Evolutionary conservation across 805 yeast genomes (phyloP), one percentile per base, ranked within the genome.

Genomic region (Komagataella mondaviorum): DNA sequence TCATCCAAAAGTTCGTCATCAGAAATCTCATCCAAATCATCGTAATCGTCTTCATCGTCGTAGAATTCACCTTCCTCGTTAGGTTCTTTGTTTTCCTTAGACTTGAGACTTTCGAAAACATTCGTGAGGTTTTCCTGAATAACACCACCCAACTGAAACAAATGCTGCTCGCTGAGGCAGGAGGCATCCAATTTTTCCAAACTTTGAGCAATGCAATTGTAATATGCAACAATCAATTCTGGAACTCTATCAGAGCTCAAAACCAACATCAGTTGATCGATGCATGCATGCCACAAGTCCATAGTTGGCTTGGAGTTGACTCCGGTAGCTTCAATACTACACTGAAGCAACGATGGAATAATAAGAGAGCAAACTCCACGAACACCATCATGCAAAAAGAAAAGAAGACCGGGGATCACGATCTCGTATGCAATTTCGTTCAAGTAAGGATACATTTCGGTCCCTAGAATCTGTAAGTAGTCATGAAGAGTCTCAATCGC

Each of bases 1-100:
- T 91, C 96, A 59, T 88, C 95, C 50, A 89, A 68, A 48, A 93
- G 70, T 61, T 90, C 96, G 62, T 89, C 97, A 64, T 93, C 98
- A 1, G 93, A 83, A 58, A 74, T 79, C 59, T 85, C 95, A 53
- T 81, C 88, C 39, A 30, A 30, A 30, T 30, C 39, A 30, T 30
- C 39, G 39, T 30, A 30, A 30, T 30, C 39, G 39, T 30, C 39
- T 30, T 30, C 39, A 30, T 30, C 39, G 14, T 30, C 39, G 14
- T 30, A 30, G n/a, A 30, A 30, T 52, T 90, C 97, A 52, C 83
- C 89, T 51, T 80, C 86, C 53, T 85, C 95, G 5, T 82, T 71
- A 47, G 88, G 96, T 67, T 88, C 96, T 53, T 85, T 84, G 54
- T 72, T 73, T 51, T 87, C 89, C 55, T 95, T 83, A 43, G 73